These are phyloP conservation scores for Peronospora belbahrii DNA, from an alignment of 352 stramenopile species.

Conservation along the genomic window DNA sequence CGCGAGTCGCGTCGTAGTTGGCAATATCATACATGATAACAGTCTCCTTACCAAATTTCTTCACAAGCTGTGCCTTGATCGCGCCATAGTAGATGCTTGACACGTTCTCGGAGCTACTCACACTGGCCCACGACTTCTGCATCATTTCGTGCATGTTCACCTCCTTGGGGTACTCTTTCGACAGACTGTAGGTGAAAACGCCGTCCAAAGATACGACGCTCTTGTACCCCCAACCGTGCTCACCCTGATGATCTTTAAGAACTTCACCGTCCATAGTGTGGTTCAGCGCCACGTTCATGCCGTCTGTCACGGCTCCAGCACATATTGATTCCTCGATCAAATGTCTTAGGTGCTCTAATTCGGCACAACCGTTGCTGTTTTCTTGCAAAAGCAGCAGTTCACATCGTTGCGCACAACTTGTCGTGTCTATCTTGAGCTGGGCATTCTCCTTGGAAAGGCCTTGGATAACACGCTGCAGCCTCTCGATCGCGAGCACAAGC, in stretches of 20 bases:
- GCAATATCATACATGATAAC: constrained; percentile 31
- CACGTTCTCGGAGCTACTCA: constrained; percentile 24
- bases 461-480: constrained; percentile 41
- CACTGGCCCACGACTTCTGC: constrained; percentile 22
- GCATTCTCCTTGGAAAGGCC: constrained; percentile 40
- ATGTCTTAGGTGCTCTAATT: constrained; percentile 14
- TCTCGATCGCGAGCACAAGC: constrained; percentile 41
- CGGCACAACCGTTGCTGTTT: neutral
- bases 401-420: constrained; percentile 20
- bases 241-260: constrained; percentile 24
- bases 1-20: constrained; percentile 23
- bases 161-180: constrained; percentile 25
- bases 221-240: constrained; percentile 30
- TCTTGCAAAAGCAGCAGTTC: constrained; percentile 10
- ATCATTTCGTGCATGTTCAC: constrained; percentile 26
- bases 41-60: constrained; percentile 22
- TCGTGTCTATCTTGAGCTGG: constrained; percentile 28
- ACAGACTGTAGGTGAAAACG: constrained; percentile 25
- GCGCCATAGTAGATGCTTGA: constrained; percentile 28
- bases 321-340: constrained; percentile 17
- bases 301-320: constrained; percentile 15
- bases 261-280: constrained; percentile 25
- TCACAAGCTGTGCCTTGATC: constrained; percentile 25
- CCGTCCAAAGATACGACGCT: constrained; percentile 18
- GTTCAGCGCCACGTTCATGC: constrained; percentile 14